Evolutionary conservation across 2,329 filamentous ascomycete species (phyloP).

Genomic region (Paecilomyces sp.): DNA sequence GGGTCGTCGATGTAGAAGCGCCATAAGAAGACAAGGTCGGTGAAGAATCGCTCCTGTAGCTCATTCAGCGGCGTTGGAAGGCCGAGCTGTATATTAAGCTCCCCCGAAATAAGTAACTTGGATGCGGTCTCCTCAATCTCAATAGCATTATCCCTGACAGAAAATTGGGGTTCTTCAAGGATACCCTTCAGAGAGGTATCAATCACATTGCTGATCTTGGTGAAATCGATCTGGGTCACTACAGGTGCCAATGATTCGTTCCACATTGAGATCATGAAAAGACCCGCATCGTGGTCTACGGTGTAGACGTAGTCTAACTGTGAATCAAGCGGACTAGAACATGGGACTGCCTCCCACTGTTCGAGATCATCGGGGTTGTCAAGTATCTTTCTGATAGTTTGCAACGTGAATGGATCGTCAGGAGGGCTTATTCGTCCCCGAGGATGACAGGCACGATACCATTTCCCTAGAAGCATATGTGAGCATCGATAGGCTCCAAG

Average conservation of each 20-base stretch:
- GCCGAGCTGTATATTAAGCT: constrained; percentile 10
- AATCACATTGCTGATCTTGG: neutral
- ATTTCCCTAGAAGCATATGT: constrained; percentile 9
- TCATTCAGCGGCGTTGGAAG: constrained; percentile 17
- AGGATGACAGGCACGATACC: constrained; percentile 13
- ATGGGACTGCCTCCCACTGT: constrained; percentile 13
- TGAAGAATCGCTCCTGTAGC: constrained; percentile 17
- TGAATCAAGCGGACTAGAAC: constrained; percentile 13
- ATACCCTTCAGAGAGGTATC: neutral
- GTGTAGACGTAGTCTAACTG: constrained; percentile 18
- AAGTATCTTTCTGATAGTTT: neutral
- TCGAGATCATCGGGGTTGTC: neutral
- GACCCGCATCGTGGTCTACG: constrained; percentile 13
- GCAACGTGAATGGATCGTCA: constrained; percentile 3
- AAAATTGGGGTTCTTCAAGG: neutral
- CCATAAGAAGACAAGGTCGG: constrained; percentile 17
- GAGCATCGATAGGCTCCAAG: no score
- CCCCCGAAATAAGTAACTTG: constrained; percentile 3
- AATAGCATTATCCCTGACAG: neutral
- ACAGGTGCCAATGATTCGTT: neutral
- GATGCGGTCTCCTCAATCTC: neutral
- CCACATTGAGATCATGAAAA: constrained; percentile 11
- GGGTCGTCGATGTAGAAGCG: constrained; percentile 17
- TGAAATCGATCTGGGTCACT: neutral
- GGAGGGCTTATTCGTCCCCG: constrained; percentile 4